These are phyloP conservation scores for Penicillium sp. DNA, from an alignment of 2,329 filamentous ascomycete genomes.

Conservation along the genomic window DNA sequence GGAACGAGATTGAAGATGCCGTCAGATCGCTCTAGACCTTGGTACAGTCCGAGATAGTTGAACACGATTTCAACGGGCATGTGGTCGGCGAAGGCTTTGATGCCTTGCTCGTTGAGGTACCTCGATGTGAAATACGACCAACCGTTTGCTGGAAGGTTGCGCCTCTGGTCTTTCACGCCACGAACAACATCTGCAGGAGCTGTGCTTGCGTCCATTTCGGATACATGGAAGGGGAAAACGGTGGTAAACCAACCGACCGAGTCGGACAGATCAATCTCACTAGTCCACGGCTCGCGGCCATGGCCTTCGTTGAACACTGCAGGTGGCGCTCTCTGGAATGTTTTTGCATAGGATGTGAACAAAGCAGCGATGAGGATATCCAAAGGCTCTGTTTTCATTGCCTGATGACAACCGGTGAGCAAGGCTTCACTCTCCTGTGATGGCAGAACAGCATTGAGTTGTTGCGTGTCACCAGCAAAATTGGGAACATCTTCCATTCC, in stretches of 20 bases:
- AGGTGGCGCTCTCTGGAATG: not conserved
- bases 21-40: not conserved
- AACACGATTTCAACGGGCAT: not conserved
- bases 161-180: not conserved
- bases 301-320: constrained; percentile 1
- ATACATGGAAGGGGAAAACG: not conserved
- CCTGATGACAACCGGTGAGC: no score
- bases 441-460: no score
- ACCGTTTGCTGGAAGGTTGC: not conserved
- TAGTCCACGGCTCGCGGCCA: not conserved
- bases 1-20: not conserved
- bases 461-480: no score
- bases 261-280: not conserved
- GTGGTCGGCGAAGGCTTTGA: not conserved
- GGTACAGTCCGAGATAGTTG: not conserved
- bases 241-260: constrained; percentile 4
- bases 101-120: not conserved
- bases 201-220: not conserved
- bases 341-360: not conserved
- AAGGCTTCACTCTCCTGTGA: no score
- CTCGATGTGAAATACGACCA: not conserved
- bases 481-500: no score
- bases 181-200: not conserved
- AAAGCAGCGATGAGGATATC: not conserved
- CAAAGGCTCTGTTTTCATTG: not conserved